Conservation (phyloP, 768 basidiomycete species). For the Mycena leptocephala region DNA sequence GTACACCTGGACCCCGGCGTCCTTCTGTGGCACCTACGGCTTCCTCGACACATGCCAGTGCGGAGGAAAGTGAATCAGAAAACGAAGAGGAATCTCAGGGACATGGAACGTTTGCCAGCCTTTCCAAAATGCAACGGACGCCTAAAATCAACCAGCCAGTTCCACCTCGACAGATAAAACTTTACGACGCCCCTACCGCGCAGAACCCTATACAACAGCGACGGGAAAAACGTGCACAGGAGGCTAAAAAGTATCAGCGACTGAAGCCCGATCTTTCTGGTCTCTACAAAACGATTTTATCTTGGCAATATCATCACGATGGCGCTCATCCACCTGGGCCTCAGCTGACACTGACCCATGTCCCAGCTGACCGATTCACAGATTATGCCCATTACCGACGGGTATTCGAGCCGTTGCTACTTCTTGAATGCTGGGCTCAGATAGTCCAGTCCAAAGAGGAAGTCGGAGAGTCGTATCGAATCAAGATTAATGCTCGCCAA, state of each 20-base stretch:
- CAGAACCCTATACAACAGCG: slow-evolving; percentile 66
- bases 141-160: slow-evolving; percentile 71
- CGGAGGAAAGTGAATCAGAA: slow-evolving; percentile 60
- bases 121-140: slow-evolving; percentile 74
- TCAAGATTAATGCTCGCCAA: slow-evolving; percentile 78
- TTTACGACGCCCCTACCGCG: slow-evolving; percentile 68
- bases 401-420: slow-evolving; percentile 88
- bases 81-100: slow-evolving; percentile 61
- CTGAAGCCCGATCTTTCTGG: slow-evolving; percentile 87
- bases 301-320: slow-evolving; percentile 88
- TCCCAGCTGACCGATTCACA: slow-evolving; percentile 78
- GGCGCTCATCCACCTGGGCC: slow-evolving; percentile 76
- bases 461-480: slow-evolving; percentile 65
- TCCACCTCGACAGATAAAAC: slow-evolving; percentile 75
- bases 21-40: slow-evolving; percentile 35
- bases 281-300: slow-evolving; percentile 84
- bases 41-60: slow-evolving; percentile 60
- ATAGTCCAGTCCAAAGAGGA: slow-evolving; percentile 86
- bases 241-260: slow-evolving; percentile 75
- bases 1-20: slow-evolving; percentile 36
- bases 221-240: slow-evolving; percentile 67
- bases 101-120: slow-evolving; percentile 61
- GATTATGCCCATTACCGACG: slow-evolving; percentile 78
- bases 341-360: slow-evolving; percentile 52
- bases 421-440: slow-evolving; percentile 95